A percentile compares a stretch with the other conserved stretches of the same genome.
These are phyloP conservation scores for Plasmopara muralis DNA, from an alignment of 352 stramenopile species.

Conservation along the genomic window DNA sequence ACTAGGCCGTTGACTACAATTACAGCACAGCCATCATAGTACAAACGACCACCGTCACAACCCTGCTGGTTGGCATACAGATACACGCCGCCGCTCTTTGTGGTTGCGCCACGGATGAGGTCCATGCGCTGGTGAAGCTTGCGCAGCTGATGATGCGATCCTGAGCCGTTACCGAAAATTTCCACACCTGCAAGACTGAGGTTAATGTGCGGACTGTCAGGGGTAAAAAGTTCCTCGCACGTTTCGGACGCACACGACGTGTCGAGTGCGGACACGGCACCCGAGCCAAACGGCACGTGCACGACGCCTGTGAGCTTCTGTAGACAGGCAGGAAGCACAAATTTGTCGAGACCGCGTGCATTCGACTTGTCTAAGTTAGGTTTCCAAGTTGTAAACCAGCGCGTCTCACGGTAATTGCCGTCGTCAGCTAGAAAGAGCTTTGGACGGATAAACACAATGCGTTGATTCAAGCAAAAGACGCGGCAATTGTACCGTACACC, in stretches of 20 bases:
- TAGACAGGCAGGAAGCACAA: constrained; percentile 81
- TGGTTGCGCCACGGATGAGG: constrained; percentile 86
- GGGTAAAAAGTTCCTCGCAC: constrained; percentile 98
- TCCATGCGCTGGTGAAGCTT: constrained; percentile 91
- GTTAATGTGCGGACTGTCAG: constrained; percentile 92
- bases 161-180: constrained; percentile 97
- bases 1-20: constrained; percentile 97
- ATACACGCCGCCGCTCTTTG: constrained; percentile 97
- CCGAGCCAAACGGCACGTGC: constrained; percentile 79
- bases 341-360: constrained; percentile 46
- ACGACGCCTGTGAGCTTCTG: constrained; percentile 68
- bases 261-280: constrained; percentile 79
- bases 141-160: constrained; percentile 95
- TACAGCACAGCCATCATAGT: constrained; percentile 96
- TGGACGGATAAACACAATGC: constrained; percentile 94
- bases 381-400: constrained; percentile 90
- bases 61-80: constrained; percentile 97
- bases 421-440: constrained; percentile 94
- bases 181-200: constrained; percentile 92
- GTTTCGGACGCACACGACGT: constrained; percentile 90
- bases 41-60: constrained; percentile 94
- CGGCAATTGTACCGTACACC: constrained; percentile 98
- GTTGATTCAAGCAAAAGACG: constrained; percentile 90
- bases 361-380: constrained; percentile 20
- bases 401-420: constrained; percentile 96